A percentile compares a stretch with the other conserved stretches of the same genome.
phyloP scores from a whole-genome alignment of 2,329 filamentous ascomycete species.

The Cylindrodendrum hubeiense region DNA sequence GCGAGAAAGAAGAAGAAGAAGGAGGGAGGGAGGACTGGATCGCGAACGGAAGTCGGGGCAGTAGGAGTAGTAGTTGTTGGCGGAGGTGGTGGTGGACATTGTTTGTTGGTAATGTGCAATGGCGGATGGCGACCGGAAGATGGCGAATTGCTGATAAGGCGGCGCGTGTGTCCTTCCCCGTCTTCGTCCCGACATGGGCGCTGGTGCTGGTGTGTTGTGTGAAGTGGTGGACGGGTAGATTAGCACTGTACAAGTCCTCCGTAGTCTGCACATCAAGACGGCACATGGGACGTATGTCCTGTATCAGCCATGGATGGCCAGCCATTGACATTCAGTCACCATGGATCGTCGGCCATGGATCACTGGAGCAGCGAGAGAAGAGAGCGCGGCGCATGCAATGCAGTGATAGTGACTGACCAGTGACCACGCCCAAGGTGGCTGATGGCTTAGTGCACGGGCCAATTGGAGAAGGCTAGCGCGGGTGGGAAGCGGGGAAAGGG shows the following conservation, averaged over 20 bases:
- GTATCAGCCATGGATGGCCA: constrained; percentile 6
- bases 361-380: constrained; percentile 26
- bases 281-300: neutral
- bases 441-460: constrained; percentile 34
- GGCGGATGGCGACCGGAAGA: constrained; percentile 34
- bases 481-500: constrained; percentile 38
- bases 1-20: neutral
- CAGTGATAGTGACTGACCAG: constrained; percentile 39
- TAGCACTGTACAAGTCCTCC: constrained; percentile 18
- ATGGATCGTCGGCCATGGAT: constrained; percentile 30
- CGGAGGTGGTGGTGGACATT: constrained; percentile 6
- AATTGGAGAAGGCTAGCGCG: constrained; percentile 24
- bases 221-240: constrained; percentile 9
- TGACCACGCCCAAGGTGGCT: constrained; percentile 28
- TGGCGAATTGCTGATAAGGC: constrained; percentile 42
- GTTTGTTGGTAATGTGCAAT: constrained; percentile 29
- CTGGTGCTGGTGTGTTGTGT: constrained; percentile 19
- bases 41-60: constrained; percentile 6
- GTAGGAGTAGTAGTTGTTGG: constrained; percentile 7
- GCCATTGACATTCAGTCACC: constrained; percentile 11
- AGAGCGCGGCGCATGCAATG: constrained; percentile 33
- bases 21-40: constrained; percentile 1
- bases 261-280: neutral
- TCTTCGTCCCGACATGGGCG: constrained; percentile 6
- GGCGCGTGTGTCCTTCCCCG: constrained; percentile 18